Conservation (phyloP, 2,329 filamentous ascomycete genomes). For the Amauroascus verrucosus region DNA sequence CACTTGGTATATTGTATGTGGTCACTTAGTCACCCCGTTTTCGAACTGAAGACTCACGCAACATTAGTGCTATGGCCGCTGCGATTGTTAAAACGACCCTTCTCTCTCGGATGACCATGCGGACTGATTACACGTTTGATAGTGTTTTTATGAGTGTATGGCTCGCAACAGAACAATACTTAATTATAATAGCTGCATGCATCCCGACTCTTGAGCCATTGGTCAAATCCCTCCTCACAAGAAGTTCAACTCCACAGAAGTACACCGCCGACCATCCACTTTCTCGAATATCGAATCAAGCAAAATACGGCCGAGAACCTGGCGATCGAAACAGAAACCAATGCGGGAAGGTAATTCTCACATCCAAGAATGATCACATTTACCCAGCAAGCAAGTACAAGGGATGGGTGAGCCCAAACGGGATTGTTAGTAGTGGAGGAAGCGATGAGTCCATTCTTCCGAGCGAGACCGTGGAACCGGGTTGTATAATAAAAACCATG, state of each 20-base stretch:
- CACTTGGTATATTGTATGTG: slow-evolving; percentile 14
- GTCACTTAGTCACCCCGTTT: not conserved
- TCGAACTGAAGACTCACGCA: not conserved
- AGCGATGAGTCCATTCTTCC: slow-evolving; percentile 3
- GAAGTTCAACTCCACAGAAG: not conserved
- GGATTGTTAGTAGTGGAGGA: not conserved
- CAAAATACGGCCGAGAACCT: not conserved
- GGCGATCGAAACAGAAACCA: not conserved
- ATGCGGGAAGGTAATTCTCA: not conserved
- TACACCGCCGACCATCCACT: not conserved
- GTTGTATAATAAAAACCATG: slow-evolving; percentile 14
- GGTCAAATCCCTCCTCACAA: slow-evolving; percentile 2
- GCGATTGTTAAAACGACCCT: slow-evolving; percentile 12
- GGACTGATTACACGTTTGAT: slow-evolving; percentile 13
- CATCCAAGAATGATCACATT: not conserved
- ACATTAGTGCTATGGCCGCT: slow-evolving; percentile 7
- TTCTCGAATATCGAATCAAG: not conserved
- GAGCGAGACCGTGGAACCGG: not conserved
- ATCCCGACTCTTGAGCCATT: slow-evolving; percentile 13
- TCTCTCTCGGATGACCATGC: slow-evolving; percentile 4
- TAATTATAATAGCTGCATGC: slow-evolving; percentile 15
- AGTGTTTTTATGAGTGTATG: slow-evolving; percentile 9
- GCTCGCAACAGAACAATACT: slow-evolving; percentile 14
- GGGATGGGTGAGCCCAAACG: not conserved
- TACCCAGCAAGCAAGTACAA: slow-evolving; percentile 12